Percentiles rank a stretch among this genome's conserved stretches.
Evolutionary conservation across 371 early-diverging fungal species (phyloP).

Genomic region (Batrachochytrium dendrobatidis): DNA sequence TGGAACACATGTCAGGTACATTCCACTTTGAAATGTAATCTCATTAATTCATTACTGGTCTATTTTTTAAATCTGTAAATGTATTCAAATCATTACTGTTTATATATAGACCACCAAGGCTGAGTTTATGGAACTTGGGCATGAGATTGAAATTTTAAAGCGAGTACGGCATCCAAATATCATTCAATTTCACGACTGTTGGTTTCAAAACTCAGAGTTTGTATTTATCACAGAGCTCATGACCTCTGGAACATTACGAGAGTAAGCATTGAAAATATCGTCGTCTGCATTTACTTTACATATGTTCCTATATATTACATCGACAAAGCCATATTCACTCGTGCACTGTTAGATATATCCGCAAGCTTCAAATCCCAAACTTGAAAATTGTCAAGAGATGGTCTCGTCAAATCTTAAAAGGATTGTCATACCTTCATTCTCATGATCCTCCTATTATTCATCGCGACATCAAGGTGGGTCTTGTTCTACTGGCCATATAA

Average conservation of each 20-base stretch:
- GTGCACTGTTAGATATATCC: conserved; percentile 42
- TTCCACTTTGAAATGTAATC: too few species aligned
- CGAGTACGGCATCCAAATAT: conserved; percentile 65
- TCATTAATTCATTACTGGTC: too few species aligned
- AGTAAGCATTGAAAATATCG: conserved; percentile 27
- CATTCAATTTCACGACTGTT: conserved; percentile 63
- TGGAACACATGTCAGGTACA: conserved; percentile 47
- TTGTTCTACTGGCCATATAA: background rate
- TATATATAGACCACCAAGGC: conserved; percentile 48
- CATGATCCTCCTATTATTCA: conserved; percentile 82
- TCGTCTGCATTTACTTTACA: background rate
- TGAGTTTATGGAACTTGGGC: conserved; percentile 58
- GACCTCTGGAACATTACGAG: conserved; percentile 75
- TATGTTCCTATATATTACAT: background rate
- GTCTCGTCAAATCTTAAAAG: conserved; percentile 76
- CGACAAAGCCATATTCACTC: conserved; percentile 43
- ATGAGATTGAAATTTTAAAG: conserved; percentile 66
- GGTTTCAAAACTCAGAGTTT: conserved; percentile 69
- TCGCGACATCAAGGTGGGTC: conserved; percentile 70
- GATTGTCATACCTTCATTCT: conserved; percentile 72
- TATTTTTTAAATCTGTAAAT: too few species aligned
- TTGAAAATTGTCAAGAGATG: conserved; percentile 72
- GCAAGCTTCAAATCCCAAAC: conserved; percentile 44
- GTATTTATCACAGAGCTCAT: conserved; percentile 89
- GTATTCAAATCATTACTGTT: conserved; percentile 8